These are phyloP conservation scores for Blepharisma japonicum DNA, from an alignment of 73 alveolate species.

Conservation along the genomic window DNA sequence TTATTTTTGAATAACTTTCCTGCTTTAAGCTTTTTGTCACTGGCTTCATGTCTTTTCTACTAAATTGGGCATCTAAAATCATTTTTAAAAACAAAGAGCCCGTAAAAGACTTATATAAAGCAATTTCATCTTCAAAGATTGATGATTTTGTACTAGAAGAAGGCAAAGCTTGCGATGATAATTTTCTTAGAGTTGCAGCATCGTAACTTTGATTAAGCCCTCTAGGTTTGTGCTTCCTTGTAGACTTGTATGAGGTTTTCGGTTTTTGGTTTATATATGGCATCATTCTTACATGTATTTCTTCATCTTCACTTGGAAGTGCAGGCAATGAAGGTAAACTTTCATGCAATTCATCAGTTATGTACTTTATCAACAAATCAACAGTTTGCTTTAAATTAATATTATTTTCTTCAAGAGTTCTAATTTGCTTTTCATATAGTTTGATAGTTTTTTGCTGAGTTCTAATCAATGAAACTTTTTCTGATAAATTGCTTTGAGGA, in stretches of 20 bases:
- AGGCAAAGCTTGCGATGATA: not conserved
- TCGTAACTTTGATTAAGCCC: not conserved
- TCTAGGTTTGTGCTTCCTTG: not conserved
- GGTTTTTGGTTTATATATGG: not conserved
- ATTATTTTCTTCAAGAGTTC: not conserved
- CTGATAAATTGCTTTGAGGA: not conserved
- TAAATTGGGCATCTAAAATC: slow-evolving; percentile 19
- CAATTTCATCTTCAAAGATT: not conserved
- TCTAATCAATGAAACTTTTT: slow-evolving; percentile 3
- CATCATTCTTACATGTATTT: not conserved
- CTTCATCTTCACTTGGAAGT: not conserved
- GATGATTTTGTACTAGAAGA: not conserved
- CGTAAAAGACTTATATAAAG: not conserved
- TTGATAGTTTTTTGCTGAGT: slow-evolving; percentile 15
- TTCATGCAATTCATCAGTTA: slow-evolving; percentile 24
- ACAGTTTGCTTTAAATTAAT: slow-evolving; percentile 1
- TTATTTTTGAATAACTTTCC: not conserved
- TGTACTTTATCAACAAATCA: not conserved
- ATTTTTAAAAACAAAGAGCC: slow-evolving; percentile 4
- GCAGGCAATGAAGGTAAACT: not conserved
- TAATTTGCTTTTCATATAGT: not conserved
- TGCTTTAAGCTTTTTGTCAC: not conserved
- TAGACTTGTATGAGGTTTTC: not conserved
- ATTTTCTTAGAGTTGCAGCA: not conserved
- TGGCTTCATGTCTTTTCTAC: slow-evolving; percentile 17